Evolutionary conservation across 768 basidiomycete genomes (phyloP), one percentile per base, ranked within the genome.

Genomic region (Rhodocollybia butyracea): DNA sequence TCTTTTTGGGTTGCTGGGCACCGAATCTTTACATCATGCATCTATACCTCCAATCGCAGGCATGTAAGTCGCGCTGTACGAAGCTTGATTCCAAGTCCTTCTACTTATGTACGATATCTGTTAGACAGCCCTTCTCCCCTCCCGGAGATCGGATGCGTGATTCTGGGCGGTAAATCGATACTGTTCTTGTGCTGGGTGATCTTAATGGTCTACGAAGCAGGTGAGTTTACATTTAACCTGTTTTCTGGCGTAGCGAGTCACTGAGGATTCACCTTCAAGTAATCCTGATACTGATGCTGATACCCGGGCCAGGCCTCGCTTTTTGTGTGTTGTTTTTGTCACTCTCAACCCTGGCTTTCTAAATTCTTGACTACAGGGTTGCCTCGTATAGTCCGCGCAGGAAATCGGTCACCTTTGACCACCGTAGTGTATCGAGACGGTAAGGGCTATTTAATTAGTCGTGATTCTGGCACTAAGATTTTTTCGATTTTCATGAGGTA

Each of bases 1-100:
- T 59, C 19, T 61, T 56, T 39, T 3, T 50, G n/a, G 36, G 38
- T 40, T 34, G 43, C 27, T 59, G 54, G 58, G 29, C 24, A 29
- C 46, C 48, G n/a, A 55, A 36, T 10, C 32, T 57, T 19, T 43
- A 41, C 21, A 27, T 48, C 22, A 51, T 47, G 19, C 34, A 50
- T n/a, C 12, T 21, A 17, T 60, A 55, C 41, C 22, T 58, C 12
- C 36, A 34, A 21, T 45, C 60, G 15, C 19, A 52, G 13, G 19
- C 34, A 45, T 60, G 57, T 58, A 47, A 40, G 57, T 34, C n/a
- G n/a, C n/a, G n/a, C n/a, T n/a, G 19, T 3, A 15, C 31, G 11
- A 46, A 13, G 17, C 27, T 24, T 1, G 69, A 27, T 21, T 8
- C 7, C 29, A 10, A 13, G 32, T 29, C 36, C 21, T 21, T 24